Base-by-base conservation (phyloP, 208 protist genomes). In the Strigomonas oncopelti region DNA sequence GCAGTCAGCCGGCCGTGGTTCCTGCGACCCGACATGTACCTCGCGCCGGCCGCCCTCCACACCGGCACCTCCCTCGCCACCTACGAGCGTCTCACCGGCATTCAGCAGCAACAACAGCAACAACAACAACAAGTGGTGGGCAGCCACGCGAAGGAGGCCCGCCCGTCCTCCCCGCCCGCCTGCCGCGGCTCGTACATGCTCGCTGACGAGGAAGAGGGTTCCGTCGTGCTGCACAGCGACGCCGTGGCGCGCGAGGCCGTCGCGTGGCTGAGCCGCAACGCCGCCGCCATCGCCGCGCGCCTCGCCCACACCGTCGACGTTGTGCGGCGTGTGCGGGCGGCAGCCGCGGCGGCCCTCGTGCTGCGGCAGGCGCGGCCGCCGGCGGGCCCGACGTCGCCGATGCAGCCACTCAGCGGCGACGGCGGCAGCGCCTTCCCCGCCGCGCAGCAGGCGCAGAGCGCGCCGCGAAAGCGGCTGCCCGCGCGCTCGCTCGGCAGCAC, bases 1-100 rank as follows among this genome's bases (percentile, higher is more conserved):
- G 28, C 72, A 42, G 72, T 70, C 27, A n/a, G 71, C 34, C 72
- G 78, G 60, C 83, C 88, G 57, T 94, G 88, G 86, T 92, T 92
- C 60, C 55, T 87, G 38, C 73, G 81, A 25, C 79, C 83, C 25
- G 67, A 86, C 27, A 80, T 86, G 62, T 88, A 88, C 67, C 69
- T 86, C 56, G 67, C 72, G 11, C 75, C 80, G 2, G 58, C 67
- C 13, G 46, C 76, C 9, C 55, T 59, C 51, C 67, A 78, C 67
- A 72, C 65, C 11, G 61, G 72, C 27, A 81, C 85, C 13, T 67
- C 85, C 7, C 70, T 82, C 62, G 65, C 84, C 31, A 65, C 81
- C 2, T 93, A 81, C 54, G 71, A 83, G 29, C 65, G 61, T 14
- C 42, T 59, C 18, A 36, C 18, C 16, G 46, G 13, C 28, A 4